Evolutionary conservation across 2,329 filamentous ascomycete genomes (phyloP), one percentile per base, ranked within the genome.

Genomic region (Hortaea sp.): DNA sequence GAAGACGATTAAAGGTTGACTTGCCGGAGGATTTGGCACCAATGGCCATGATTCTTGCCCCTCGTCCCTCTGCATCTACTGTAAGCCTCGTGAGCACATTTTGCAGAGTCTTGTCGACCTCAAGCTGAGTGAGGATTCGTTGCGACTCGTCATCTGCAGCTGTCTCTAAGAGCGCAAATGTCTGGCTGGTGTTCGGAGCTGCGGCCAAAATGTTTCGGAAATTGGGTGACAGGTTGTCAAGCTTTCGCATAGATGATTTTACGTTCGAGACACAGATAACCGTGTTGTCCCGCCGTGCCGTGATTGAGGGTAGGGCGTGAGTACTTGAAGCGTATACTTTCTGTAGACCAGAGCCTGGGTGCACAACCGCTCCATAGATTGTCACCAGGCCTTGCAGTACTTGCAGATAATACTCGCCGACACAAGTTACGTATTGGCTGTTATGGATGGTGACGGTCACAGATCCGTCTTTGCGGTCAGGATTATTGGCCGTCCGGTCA

Each of bases 11-110:
- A 60, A 88, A 85, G 0, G 83, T 88, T 1, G 85, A 88, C 58
- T 89, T 89, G 2, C 85, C 85, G 2, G 84, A 79, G 0, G 77
- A 80, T 52, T 87, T 85, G 0, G 82, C 77, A 0, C 85, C 85
- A 42, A 81, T 81, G 2, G 87, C 68, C 50, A 88, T 69, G 5
- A 78, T 69, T 2, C 69, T 67, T 2, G 63, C 63, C 40, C 64
- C 60, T 5, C 57, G 62, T 35, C 62, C 65, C 42, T 63, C 68
- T 7, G 55, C 56, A 32, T 57, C 66, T 39, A 65, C 63, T 7
- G 64, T 71, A 43, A 77, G 57, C 28, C 70, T 69, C 20, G 72
- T 74, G n/a, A 66, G 42, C 5, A 57, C 48, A 29, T 50, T 52
- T 30, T 57, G 57, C 6, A 47, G 53, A 11, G 49, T 48, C 5